Evolutionary conservation across 306 rosid species (phyloP).

Genomic region (Datisca glomerata): DNA sequence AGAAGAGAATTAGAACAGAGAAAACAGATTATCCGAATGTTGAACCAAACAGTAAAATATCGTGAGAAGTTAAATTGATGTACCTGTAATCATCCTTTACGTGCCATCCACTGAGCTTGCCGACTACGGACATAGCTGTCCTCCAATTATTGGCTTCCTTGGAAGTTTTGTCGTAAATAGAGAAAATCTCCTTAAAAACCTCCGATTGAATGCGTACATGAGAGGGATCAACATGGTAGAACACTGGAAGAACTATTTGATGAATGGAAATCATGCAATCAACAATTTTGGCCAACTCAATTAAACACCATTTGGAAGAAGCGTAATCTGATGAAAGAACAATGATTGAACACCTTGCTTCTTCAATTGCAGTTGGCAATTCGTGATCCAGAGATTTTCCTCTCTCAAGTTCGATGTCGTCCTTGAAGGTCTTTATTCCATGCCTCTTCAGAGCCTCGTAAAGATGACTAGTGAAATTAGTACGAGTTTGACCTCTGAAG

Average conservation of each 20-base stretch:
- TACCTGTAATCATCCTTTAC: too few relatives aligned
- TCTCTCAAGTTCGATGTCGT: not conserved
- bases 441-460: not conserved
- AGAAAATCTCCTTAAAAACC: conserved; percentile 10
- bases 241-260: conserved; percentile 3
- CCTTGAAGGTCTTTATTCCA: not conserved
- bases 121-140: conserved; percentile 8
- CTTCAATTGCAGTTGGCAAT: not conserved
- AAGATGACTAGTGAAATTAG: not conserved
- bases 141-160: conserved; percentile 19
- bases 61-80: too few relatives aligned
- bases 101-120: not conserved
- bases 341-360: not conserved
- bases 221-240: conserved; percentile 6
- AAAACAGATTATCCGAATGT: too few relatives aligned
- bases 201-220: conserved; percentile 20
- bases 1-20: too few relatives aligned
- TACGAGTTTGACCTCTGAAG: not conserved
- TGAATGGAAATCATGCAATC: not conserved
- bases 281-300: not conserved
- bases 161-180: not conserved
- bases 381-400: not conserved
- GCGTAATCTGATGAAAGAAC: conserved; percentile 3
- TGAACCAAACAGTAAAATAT: too few relatives aligned
- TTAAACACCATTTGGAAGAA: conserved; percentile 10